Percentiles rank a stretch among this genome's conserved stretches.
phyloP scores from a whole-genome alignment of 148 eudicot species.

The Vaccinium vitisidaea region DNA sequence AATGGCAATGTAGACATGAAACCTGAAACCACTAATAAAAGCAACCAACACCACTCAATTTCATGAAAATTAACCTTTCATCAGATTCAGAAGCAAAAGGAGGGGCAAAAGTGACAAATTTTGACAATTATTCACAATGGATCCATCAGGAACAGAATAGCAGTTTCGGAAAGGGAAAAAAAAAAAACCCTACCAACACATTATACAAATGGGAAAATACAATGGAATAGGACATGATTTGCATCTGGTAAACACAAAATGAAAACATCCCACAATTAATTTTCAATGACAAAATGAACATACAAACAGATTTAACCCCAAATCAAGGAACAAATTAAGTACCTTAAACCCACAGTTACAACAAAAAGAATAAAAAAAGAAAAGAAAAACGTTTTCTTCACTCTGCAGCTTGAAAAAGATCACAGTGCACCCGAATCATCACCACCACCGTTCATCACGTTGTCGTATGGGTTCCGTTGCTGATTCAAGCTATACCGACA shows the following conservation, averaged over 20 bases:
- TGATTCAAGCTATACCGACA: constrained; percentile 31
- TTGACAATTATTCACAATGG: constrained; percentile 5
- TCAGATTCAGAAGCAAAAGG: background rate
- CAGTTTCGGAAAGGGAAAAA: background rate
- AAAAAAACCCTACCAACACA: constrained; percentile 13
- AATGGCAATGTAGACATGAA: background rate
- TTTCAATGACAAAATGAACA: constrained; percentile 15
- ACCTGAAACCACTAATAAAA: background rate
- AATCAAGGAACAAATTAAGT: background rate
- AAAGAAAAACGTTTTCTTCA: background rate
- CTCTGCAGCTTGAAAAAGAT: background rate
- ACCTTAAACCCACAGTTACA: background rate
- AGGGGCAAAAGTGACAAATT: background rate
- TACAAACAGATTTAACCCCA: background rate
- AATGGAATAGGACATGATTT: background rate
- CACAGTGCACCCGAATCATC: constrained; percentile 20
- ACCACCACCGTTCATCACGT: constrained; percentile 29
- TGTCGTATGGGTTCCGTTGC: constrained; percentile 31
- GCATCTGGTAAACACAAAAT: background rate
- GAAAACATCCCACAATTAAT: constrained; percentile 10
- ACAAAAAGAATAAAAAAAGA: background rate
- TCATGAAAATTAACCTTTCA: constrained; percentile 14
- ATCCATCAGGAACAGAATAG: background rate
- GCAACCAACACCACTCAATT: constrained; percentile 12
- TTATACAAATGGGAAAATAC: background rate